A percentile compares a stretch with the other conserved stretches of the same genome.
These are phyloP conservation scores for Laguncularia racemosa DNA, from an alignment of 345 rosid species.

Conservation along the genomic window DNA sequence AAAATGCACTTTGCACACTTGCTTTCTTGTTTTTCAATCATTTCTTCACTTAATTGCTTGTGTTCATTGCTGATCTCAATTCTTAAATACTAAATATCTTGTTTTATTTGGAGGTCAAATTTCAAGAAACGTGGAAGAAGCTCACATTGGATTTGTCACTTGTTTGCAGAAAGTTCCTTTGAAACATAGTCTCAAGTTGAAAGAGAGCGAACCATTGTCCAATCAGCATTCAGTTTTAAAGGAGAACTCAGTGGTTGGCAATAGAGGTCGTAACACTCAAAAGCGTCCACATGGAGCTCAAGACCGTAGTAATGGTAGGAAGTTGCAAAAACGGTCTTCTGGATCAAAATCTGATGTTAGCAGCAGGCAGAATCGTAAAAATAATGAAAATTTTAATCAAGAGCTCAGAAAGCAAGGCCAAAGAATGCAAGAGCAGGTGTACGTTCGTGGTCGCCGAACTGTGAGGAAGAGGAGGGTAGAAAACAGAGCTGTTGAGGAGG, in stretches of 20 bases:
- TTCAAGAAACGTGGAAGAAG: not conserved
- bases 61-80: not conserved
- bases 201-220: constrained; percentile 35
- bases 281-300: constrained; percentile 53
- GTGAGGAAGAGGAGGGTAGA: constrained; percentile 75
- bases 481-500: constrained; percentile 24
- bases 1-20: too few species aligned
- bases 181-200: constrained; percentile 36
- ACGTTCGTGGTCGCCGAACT: constrained; percentile 76
- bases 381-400: constrained; percentile 26
- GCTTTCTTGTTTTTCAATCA: too few species aligned
- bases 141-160: not conserved
- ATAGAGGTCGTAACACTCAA: constrained; percentile 31
- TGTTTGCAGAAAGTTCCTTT: constrained; percentile 50
- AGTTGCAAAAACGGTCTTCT: constrained; percentile 39
- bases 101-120: not conserved
- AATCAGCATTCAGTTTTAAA: constrained; percentile 24
- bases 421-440: constrained; percentile 31
- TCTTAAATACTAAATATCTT: not conserved
- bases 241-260: constrained; percentile 27
- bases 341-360: constrained; percentile 25
- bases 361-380: constrained; percentile 34
- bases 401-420: constrained; percentile 36
- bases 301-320: constrained; percentile 48
- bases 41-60: too few species aligned